Base-by-base conservation (phyloP, 2,329 filamentous ascomycete species). In the Nemania sp. region DNA sequence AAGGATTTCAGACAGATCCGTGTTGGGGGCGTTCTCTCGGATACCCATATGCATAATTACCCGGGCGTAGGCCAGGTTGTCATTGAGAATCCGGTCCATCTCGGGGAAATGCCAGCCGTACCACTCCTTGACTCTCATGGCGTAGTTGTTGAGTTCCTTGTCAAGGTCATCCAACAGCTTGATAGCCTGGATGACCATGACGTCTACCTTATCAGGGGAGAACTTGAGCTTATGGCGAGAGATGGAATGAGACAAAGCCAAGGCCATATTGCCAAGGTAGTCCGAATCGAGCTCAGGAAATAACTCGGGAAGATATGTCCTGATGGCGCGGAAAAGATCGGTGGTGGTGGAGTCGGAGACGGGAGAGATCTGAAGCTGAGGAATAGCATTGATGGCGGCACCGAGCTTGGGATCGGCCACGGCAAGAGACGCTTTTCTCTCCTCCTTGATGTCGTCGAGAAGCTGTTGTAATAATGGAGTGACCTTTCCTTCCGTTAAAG, bases 61-160 rank as follows among this genome's bases (percentile, higher is more conserved):
- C 63, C 87, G 88, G 56, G 92, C 86, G 72, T 96, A 99, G 61
- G 92, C 92, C 59, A 96, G 78, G 76, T 99, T 99, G 81, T 99
- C 94, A 74, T 95, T 95, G 64, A 97, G 82, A 69, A 97, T 96
- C 77, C 92, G 93, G 69, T 90, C 92, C 82, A 99, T 86, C 79
- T 99, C 94, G 34, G 94, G 94, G 80, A 97, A 99, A 76, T 97
- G 94, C 94, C 94, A 99, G 68, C 94, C 94, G 72, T 99, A 99
- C 94, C 94, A 99, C 75, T 99, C 94, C 85, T 97, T 97, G 59
- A 97, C 91, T 73, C 94, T 84, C 94, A 99, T 99, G 61, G 94
- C 93, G 71, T 97, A 97, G 66, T 90, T 94, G 80, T 99, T 99
- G 61, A 99, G 80, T 76, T 99, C 94, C 81, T 99, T 99, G 79